Percentiles rank a stretch among this genome's conserved stretches.
These are phyloP conservation scores for Solanum appendiculatum DNA, from an alignment of 257 asterid genomes.

Conservation along the genomic window DNA sequence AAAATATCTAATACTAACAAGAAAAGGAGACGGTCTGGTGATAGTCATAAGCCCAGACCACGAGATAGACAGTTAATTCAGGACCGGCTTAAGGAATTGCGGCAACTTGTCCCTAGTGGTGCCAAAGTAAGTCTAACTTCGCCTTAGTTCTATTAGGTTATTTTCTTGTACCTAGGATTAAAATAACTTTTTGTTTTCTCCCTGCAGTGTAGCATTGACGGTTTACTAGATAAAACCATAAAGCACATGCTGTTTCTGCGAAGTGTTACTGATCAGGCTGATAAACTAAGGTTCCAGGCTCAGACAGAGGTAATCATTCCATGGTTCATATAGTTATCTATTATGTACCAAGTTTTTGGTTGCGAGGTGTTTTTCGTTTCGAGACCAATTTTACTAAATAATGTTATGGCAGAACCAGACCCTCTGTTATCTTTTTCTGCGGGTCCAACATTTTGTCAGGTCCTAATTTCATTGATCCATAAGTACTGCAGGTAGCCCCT, in stretches of 20 bases:
- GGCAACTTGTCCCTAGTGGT: constrained; percentile 83
- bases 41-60: constrained; percentile 57
- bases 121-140: constrained; percentile 41
- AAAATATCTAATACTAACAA: constrained; percentile 32
- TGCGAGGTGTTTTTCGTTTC: not conserved
- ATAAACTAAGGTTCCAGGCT: constrained; percentile 45
- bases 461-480: not conserved
- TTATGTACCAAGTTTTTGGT: not conserved
- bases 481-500: constrained; percentile 24
- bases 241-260: constrained; percentile 80
- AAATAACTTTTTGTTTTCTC: constrained; percentile 4
- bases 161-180: not conserved
- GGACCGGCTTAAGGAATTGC: constrained; percentile 78
- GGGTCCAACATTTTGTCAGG: not conserved
- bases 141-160: not conserved
- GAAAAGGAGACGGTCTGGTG: constrained; percentile 36
- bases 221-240: constrained; percentile 81
- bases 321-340: not conserved
- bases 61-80: constrained; percentile 94
- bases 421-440: not conserved
- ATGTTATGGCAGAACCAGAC: not conserved
- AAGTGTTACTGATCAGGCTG: constrained; percentile 57
- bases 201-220: constrained; percentile 93
- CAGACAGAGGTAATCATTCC: constrained; percentile 36
- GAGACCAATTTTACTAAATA: not conserved